phyloP scores from a whole-genome alignment of 1,284 basidiomycete genomes.

The Cryptococcus sp. region DNA sequence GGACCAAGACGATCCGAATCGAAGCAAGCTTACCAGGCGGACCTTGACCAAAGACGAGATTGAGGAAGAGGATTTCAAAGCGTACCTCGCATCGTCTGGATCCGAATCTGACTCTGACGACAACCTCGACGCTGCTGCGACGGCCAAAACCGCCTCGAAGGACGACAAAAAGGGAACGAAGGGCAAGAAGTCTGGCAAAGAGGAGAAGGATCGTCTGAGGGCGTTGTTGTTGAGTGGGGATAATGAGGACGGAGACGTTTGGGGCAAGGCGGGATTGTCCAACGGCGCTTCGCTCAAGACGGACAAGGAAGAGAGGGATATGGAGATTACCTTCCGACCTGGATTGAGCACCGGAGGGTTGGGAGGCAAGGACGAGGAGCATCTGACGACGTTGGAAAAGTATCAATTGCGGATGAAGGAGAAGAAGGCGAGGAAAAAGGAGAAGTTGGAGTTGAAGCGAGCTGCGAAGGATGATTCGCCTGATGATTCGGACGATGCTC shows the following conservation, averaged over 20 bases:
- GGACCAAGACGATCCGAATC: conserved; percentile 95
- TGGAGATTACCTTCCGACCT: conserved; percentile 91
- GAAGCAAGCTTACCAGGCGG: conserved; percentile 72
- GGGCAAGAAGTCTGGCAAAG: conserved; percentile 43
- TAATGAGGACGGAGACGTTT: conserved; percentile 57
- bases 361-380: conserved; percentile 49
- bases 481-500: conserved; percentile 19
- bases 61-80: conserved; percentile 79
- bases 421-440: conserved; percentile 65
- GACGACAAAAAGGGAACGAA: conserved; percentile 23
- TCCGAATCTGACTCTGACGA: conserved; percentile 50
- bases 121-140: conserved; percentile 29
- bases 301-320: conserved; percentile 49
- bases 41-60: conserved; percentile 73
- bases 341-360: conserved; percentile 56
- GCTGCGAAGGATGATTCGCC: conserved; percentile 30
- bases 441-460: conserved; percentile 45
- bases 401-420: conserved; percentile 84
- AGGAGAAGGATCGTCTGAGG: conserved; percentile 59
- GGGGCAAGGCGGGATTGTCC: conserved; percentile 53
- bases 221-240: conserved; percentile 63
- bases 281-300: conserved; percentile 17
- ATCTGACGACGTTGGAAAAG: conserved; percentile 70
- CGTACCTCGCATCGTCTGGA: conserved; percentile 72
- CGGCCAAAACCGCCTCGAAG: neutral